These are phyloP conservation scores for Astrocystis sublimbata DNA, from an alignment of 495 filamentous ascomycete species.

Conservation along the genomic window DNA sequence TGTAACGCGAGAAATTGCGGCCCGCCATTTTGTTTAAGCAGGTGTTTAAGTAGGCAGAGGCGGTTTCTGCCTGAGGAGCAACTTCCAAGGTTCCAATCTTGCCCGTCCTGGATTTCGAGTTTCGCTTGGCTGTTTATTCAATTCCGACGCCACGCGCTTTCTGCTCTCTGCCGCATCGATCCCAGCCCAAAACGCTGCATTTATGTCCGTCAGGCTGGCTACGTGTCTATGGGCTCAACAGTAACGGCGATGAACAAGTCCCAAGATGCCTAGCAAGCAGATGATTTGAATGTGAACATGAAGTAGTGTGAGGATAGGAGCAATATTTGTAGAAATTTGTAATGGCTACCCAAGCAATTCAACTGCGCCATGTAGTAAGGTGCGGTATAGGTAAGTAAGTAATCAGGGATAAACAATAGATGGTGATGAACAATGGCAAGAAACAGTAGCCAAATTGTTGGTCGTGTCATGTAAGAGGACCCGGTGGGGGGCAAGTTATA, in stretches of 20 bases:
- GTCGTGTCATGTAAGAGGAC: neutral
- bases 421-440: neutral
- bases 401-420: neutral
- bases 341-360: neutral
- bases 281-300: neutral
- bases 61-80: conserved; percentile 18
- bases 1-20: conserved; percentile 39
- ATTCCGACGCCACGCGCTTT: neutral
- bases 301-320: neutral
- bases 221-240: neutral
- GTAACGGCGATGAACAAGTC: neutral
- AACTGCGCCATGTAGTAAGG: conserved; percentile 6
- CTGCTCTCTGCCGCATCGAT: neutral
- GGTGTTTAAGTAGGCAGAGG: no score
- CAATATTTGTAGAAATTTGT: conserved; percentile 3
- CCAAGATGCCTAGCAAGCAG: neutral
- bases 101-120: neutral
- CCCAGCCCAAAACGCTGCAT: neutral
- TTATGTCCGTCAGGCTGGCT: neutral
- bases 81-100: conserved; percentile 16
- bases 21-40: conserved; percentile 34
- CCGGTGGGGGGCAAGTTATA: neutral
- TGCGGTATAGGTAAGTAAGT: neutral
- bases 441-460: neutral
- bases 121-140: neutral